Base-by-base conservation (phyloP, 768 basidiomycete genomes). In the Agaricus subrufescens region DNA sequence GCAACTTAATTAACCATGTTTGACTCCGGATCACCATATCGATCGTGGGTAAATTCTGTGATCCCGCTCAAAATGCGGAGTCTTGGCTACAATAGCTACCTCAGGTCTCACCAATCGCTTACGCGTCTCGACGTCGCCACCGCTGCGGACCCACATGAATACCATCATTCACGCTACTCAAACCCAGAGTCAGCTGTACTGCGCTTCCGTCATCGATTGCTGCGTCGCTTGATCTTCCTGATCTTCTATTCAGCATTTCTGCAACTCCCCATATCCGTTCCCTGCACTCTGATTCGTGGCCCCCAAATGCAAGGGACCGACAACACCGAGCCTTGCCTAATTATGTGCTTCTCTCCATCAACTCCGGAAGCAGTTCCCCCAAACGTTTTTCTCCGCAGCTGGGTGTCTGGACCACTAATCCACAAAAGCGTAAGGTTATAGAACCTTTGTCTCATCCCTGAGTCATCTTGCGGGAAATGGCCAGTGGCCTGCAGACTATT, bases 1-100 rank as follows among this genome's bases (percentile, higher is more conserved):
- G 55, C 48, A 56, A 42, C 49, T 44, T 46, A 49, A 56, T 56
- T 44, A 49, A 56, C 34, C 11, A 8, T 8, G 11, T 55, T 39
- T 49, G 23, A 11, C 49, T 50, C 38, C 55, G 55, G 55, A 56
- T 56, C 55, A 56, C 55, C 19, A 19, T 50, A 29, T 11, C 14
- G 42, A 46, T 46, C 52, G 44, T 27, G 31, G 29, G 19, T 19
- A 43, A 25, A 42, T 4, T 14, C n/a, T 43, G 11, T 49, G 23
- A 37, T 49, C n/a, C 30, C 47, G 14, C 19, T 39, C 19, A 39
- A 15, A 40, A 27, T 37, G 25, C 48, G 48, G 48, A 50, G 48
- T 34, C 31, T 31, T 26, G 37, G 23, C 31, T 38, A 29, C 48
- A 50, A 50, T 50, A 38, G 37, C 48, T 15, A 23, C 14, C 31